Conservation (phyloP, 2,329 filamentous ascomycete species). For the Xylariaceae sp. region DNA sequence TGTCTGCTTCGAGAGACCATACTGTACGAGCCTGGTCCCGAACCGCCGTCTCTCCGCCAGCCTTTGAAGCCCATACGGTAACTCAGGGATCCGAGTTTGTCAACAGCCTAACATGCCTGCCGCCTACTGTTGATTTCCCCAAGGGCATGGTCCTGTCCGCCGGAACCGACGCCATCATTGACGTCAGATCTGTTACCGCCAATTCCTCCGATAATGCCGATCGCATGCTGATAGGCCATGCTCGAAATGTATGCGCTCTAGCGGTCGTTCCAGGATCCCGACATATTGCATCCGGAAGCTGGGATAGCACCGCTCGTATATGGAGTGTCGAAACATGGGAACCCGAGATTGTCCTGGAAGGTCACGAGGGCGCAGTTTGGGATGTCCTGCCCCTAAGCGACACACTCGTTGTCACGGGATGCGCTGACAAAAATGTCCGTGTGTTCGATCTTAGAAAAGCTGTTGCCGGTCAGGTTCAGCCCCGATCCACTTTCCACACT, state of each 20-base stretch:
- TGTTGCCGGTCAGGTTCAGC: constrained; percentile 49
- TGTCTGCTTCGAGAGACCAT: constrained; percentile 87
- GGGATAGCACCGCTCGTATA: constrained; percentile 82
- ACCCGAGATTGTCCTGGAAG: constrained; percentile 61
- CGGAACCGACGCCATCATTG: constrained; percentile 88
- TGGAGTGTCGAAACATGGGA: constrained; percentile 89
- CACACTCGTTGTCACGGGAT: constrained; percentile 79
- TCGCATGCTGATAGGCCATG: constrained; percentile 78
- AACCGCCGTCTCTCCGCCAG: constrained; percentile 57
- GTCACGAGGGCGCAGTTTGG: constrained; percentile 78
- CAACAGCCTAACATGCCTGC: constrained; percentile 75
- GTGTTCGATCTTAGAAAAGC: constrained; percentile 67
- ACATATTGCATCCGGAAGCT: constrained; percentile 84
- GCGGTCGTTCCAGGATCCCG: constrained; percentile 68
- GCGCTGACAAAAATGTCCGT: constrained; percentile 83
- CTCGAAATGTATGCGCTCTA: constrained; percentile 80
- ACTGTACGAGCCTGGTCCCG: constrained; percentile 84
- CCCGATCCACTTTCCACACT: constrained; percentile 54
- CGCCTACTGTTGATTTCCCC: constrained; percentile 60
- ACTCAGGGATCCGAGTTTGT: constrained; percentile 80
- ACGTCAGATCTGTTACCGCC: constrained; percentile 69
- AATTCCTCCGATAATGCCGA: constrained; percentile 71
- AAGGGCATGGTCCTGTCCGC: constrained; percentile 81
- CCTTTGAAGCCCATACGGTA: constrained; percentile 71
- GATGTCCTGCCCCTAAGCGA: constrained; percentile 80